Evolutionary conservation across 345 rosid genomes (phyloP), one percentile per base, ranked within the genome.

Genomic region (Eucalyptus camaldulensis): DNA sequence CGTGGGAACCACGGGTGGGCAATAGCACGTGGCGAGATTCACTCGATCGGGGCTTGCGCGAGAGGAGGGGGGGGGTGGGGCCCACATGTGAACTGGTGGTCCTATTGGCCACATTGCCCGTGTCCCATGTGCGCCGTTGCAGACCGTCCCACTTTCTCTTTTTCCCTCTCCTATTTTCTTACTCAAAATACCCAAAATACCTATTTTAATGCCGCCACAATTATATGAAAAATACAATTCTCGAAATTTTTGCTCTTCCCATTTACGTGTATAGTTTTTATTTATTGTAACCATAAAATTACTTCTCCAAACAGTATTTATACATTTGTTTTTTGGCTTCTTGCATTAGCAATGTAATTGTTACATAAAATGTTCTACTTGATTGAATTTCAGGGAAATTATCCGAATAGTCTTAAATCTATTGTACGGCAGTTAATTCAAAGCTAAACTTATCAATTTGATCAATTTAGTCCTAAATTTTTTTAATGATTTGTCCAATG

Each of bases 381-480:
- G 62, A 56, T 56, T 22, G 29, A 56, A 56, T 56, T 56, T 56
- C 6, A 9, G 1, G 15, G 8, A 62, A 62, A 29, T 62, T 5
- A 4, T 60, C 1, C 3, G 0, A 27, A 60, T 12, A 60, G 0
- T 60, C 15, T 8, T 60, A 12, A 8, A 60, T 27, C 1, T 60
- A 25, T 1, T 12, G 1, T 60, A 5, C n/a, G n/a, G 3, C 3
- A 1, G 16, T 2, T 27, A 27, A 25, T 60, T 60, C 8, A 60
- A 0, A 12, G 2, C 3, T 27, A 27, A 60, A 27, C 4, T 11
- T 12, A 5, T 60, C 67, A 4, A 60, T 25, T 11, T 27, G n/a
- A 12, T 27, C n/a, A 60, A 60, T 60, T 60, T 27, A 60, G 2
- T 27, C 12, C 4, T 1, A 27, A 6, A 1, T 0, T 13, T 6